Percentiles rank a stretch among this genome's conserved stretches.
These are phyloP conservation scores for Scheffersomyces parashehatae DNA, from an alignment of 1,139 yeast genomes.

Conservation along the genomic window DNA sequence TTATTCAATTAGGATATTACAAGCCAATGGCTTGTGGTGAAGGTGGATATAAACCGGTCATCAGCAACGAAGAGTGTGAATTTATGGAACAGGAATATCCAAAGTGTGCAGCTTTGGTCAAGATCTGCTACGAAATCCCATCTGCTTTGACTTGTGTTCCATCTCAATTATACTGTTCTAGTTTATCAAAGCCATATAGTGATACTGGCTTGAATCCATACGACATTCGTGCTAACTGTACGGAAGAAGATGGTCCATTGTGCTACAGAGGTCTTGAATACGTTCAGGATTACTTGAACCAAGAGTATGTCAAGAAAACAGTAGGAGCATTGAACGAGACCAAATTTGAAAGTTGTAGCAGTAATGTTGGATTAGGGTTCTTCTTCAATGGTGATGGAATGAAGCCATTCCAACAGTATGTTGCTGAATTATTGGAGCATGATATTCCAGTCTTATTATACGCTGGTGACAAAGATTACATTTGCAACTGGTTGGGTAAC, in stretches of 20 bases:
- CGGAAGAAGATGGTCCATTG: slow-evolving; percentile 1
- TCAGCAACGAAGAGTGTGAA: slow-evolving; percentile 57
- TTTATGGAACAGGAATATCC: slow-evolving; percentile 17
- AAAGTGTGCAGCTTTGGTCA: slow-evolving; percentile 9
- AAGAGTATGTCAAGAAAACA: slow-evolving; percentile 8
- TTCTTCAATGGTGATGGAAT: slow-evolving; percentile 10
- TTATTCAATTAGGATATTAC: slow-evolving; percentile 59
- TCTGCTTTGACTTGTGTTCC: slow-evolving; percentile 12
- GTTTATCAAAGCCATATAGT: slow-evolving; percentile 51
- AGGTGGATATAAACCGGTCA: slow-evolving; percentile 70
- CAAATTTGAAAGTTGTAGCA: slow-evolving; percentile 5
- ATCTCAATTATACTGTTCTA: slow-evolving; percentile 10
- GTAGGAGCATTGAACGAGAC: slow-evolving; percentile 11
- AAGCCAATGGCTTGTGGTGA: slow-evolving; percentile 81
- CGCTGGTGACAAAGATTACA: slow-evolving; percentile 19
- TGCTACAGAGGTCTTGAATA: slow-evolving; percentile 10
- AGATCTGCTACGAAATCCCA: slow-evolving; percentile 9
- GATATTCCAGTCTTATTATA: slow-evolving; percentile 15
- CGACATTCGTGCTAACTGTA: slow-evolving; percentile 12
- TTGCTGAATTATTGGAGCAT: slow-evolving; percentile 10
- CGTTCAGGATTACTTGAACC: slow-evolving; percentile 10
- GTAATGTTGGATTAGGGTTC: slow-evolving; percentile 7
- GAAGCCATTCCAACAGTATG: slow-evolving; percentile 12
- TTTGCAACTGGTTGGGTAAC: slow-evolving; percentile 22
- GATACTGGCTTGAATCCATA: slow-evolving; percentile 49